A percentile compares a stretch with the other conserved stretches of the same genome.
These are phyloP conservation scores for Argentina anserina DNA, from an alignment of 306 rosid genomes.

Conservation along the genomic window DNA sequence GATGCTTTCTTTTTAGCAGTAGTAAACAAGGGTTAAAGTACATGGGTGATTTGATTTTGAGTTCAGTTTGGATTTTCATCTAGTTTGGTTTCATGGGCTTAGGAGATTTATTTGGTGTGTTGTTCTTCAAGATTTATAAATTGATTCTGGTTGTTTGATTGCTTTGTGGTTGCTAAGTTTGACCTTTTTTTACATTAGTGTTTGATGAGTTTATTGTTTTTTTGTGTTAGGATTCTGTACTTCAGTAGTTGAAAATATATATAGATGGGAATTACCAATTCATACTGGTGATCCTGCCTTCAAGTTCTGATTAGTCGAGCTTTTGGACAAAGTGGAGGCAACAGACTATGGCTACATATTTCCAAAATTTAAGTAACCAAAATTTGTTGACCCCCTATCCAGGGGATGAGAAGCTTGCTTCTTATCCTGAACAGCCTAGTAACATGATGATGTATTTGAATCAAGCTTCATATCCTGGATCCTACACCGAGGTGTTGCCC, in stretches of 20 bases:
- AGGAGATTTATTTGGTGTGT: neutral
- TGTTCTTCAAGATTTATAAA: neutral
- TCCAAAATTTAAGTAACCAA: conserved; percentile 34
- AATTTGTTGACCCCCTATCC: conserved; percentile 32
- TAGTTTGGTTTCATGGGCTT: neutral
- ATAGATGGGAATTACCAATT: conserved; percentile 5
- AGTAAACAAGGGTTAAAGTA: neutral
- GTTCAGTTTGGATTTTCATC: neutral
- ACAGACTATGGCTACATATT: conserved; percentile 34
- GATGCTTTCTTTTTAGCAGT: neutral
- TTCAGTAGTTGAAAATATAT: neutral
- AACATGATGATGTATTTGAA: conserved; percentile 57
- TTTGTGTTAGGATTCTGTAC: neutral
- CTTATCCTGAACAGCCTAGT: conserved; percentile 33
- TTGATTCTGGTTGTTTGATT: conserved; percentile 2
- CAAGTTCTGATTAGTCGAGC: neutral
- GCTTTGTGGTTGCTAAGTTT: neutral
- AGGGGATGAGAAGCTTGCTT: conserved; percentile 40
- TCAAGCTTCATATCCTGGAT: conserved; percentile 53
- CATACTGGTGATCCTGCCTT: conserved; percentile 2
- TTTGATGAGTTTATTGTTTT: neutral
- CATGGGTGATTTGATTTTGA: neutral
- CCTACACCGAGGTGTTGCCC: conserved; percentile 54
- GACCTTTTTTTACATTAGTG: neutral
- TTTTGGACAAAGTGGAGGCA: neutral